A percentile compares a stretch with the other conserved stretches of the same genome.
Conservation (phyloP, 1,139 yeast species). For the Eremothecium gossypii region DNA sequence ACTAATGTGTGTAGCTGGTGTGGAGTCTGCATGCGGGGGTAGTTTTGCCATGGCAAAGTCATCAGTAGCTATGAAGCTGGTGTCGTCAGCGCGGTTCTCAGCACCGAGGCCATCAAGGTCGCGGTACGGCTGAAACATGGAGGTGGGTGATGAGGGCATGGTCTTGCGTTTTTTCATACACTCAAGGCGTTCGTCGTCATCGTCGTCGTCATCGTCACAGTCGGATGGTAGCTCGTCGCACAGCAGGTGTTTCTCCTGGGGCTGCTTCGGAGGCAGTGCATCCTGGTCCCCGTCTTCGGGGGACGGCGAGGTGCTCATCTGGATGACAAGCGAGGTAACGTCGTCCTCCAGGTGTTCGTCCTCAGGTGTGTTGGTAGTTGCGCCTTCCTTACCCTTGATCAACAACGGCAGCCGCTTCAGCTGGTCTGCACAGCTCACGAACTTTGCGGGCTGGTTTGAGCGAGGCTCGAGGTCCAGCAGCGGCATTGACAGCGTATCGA, state of each 20-base stretch:
- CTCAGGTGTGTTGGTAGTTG: constrained; percentile 5
- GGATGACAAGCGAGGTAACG: constrained; percentile 12
- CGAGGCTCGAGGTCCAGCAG: constrained; percentile 20
- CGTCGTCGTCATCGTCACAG: constrained; percentile 10
- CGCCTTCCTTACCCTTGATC: constrained; percentile 6
- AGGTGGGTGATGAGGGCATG: constrained; percentile 29
- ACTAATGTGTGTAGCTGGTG: constrained; percentile 19
- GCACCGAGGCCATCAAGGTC: constrained; percentile 9
- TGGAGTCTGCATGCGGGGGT: constrained; percentile 12
- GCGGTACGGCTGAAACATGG: constrained; percentile 22
- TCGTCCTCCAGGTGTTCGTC: constrained; percentile 9
- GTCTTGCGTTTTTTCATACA: constrained; percentile 19
- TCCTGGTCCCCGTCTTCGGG: constrained; percentile 1
- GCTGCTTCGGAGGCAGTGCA: not conserved
- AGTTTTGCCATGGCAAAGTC: constrained; percentile 5
- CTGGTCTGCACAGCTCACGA: constrained; percentile 15
- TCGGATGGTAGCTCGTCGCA: not conserved
- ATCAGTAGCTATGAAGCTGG: constrained; percentile 6
- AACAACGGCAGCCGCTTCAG: constrained; percentile 15
- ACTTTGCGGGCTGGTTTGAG: constrained; percentile 12
- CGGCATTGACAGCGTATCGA: constrained; percentile 28
- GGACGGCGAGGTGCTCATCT: constrained; percentile 10
- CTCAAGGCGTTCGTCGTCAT: constrained; percentile 9
- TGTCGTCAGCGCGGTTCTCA: constrained; percentile 5
- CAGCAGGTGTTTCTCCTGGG: not conserved